Conservation (phyloP, 352 stramenopile species). For the Phytopythium delawarense region DNA sequence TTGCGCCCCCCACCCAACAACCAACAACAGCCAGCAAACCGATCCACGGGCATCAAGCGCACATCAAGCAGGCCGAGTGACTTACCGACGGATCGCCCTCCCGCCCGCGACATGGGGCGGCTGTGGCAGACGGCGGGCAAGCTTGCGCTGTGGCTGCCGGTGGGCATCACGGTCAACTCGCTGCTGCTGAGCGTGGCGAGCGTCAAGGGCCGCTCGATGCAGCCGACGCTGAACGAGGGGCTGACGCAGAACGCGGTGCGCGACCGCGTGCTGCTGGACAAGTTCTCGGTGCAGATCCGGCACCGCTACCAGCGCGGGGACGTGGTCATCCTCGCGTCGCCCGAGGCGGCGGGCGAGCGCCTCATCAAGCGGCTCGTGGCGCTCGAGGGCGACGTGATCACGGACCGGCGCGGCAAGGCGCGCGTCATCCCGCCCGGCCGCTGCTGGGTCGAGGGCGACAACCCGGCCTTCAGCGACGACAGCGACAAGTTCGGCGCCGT, state of each 20-base stretch:
- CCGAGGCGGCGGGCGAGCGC: constrained; percentile 42
- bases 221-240: constrained; percentile 76
- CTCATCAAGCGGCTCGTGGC: constrained; percentile 80
- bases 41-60: not conserved
- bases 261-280: constrained; percentile 83
- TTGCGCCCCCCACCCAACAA: no score
- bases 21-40: not conserved
- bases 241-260: constrained; percentile 56
- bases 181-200: constrained; percentile 64
- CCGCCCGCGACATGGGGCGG: constrained; percentile 21
- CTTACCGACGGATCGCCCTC: not conserved
- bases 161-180: constrained; percentile 75
- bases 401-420: constrained; percentile 31
- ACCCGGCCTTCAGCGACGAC: constrained; percentile 69
- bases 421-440: constrained; percentile 61
- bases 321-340: constrained; percentile 76
- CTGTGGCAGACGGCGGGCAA: constrained; percentile 62
- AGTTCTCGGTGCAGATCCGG: constrained; percentile 77
- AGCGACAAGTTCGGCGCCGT: constrained; percentile 74
- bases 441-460: constrained; percentile 87
- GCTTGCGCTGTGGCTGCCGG: constrained; percentile 71
- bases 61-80: not conserved
- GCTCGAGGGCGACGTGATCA: constrained; percentile 70
- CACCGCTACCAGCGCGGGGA: constrained; percentile 64
- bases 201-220: constrained; percentile 82